phyloP scores from a whole-genome alignment of 306 rosid species.

The Ammopiptanthus mongolicus region DNA sequence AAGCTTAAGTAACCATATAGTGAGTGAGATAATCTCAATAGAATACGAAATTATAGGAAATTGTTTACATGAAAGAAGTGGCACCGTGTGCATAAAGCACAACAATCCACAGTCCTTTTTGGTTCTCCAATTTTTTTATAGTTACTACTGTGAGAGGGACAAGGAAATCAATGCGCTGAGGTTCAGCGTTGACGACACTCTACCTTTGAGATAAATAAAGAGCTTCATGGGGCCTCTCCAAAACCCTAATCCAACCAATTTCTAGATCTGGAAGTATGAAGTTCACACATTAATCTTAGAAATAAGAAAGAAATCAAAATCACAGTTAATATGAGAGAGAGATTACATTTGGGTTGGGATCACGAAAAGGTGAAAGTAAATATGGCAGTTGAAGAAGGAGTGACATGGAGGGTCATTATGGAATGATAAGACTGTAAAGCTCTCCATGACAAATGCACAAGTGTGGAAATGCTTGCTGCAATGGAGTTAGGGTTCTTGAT shows the following conservation, averaged over 20 bases:
- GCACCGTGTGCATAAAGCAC: conserved; percentile 97
- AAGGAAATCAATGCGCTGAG: conserved; percentile 42
- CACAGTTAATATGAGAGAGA: no score
- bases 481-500: no score
- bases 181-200: conserved; percentile 34
- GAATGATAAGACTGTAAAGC: no score
- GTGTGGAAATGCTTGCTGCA: no score
- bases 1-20: not conserved
- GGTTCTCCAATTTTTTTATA: conserved; percentile 43
- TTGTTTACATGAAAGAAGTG: conserved; percentile 64
- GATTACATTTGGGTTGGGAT: conserved; percentile 50
- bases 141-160: conserved; percentile 42
- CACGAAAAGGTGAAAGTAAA: conserved; percentile 28
- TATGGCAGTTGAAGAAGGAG: conserved; percentile 45
- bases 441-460: no score
- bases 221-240: conserved; percentile 20
- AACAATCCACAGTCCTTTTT: conserved; percentile 72
- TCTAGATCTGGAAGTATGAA: conserved; percentile 41
- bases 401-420: conserved; percentile 52
- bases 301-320: no score
- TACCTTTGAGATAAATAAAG: no score
- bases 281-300: not conserved
- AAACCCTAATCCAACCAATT: conserved; percentile 37
- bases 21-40: not conserved
- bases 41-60: not conserved